Evolutionary conservation across 2,329 filamentous ascomycete genomes (phyloP).

Genomic region (Xylariales sp.): DNA sequence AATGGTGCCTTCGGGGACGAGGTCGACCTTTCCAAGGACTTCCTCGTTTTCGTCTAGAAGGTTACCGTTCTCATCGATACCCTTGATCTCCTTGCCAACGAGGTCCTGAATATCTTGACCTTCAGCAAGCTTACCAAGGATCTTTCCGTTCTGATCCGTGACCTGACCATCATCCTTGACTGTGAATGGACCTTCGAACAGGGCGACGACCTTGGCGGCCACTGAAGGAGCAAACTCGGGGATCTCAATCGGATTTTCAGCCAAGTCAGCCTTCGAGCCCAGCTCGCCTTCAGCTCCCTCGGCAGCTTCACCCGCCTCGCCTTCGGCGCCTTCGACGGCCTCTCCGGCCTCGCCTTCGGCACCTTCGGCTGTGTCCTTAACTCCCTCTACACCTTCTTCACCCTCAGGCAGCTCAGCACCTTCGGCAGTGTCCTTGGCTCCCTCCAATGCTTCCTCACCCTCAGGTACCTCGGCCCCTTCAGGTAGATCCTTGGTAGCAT

Average conservation of each 20-base stretch:
- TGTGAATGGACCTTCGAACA: slow-evolving; percentile 32
- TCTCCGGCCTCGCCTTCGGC: slow-evolving; percentile 1
- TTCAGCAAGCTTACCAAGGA: slow-evolving; percentile 26
- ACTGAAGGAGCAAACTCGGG: slow-evolving; percentile 27
- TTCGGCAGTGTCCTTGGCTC: slow-evolving; percentile 14
- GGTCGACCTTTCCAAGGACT: slow-evolving; percentile 56
- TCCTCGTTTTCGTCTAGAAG: slow-evolving; percentile 62
- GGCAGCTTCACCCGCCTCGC: not conserved
- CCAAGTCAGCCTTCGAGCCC: slow-evolving; percentile 34
- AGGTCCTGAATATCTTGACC: slow-evolving; percentile 24
- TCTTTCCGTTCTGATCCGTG: slow-evolving; percentile 40
- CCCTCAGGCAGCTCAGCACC: slow-evolving; percentile 23
- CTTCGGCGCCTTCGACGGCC: not conserved
- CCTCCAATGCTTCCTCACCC: slow-evolving; percentile 17
- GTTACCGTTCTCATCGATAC: slow-evolving; percentile 61
- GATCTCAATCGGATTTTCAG: slow-evolving; percentile 31
- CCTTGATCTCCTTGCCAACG: slow-evolving; percentile 60
- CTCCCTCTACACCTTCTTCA: slow-evolving; percentile 7
- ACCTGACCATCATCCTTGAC: slow-evolving; percentile 43
- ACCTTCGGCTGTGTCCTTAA: slow-evolving; percentile 7
- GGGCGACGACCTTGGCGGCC: slow-evolving; percentile 26
- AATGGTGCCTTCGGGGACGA: slow-evolving; percentile 39
- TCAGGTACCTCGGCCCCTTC: slow-evolving; percentile 14
- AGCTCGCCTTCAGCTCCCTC: slow-evolving; percentile 1
- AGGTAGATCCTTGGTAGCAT: slow-evolving; percentile 14